Conservation (phyloP, 352 stramenopile species). For the Phytophthora pluvialis region DNA sequence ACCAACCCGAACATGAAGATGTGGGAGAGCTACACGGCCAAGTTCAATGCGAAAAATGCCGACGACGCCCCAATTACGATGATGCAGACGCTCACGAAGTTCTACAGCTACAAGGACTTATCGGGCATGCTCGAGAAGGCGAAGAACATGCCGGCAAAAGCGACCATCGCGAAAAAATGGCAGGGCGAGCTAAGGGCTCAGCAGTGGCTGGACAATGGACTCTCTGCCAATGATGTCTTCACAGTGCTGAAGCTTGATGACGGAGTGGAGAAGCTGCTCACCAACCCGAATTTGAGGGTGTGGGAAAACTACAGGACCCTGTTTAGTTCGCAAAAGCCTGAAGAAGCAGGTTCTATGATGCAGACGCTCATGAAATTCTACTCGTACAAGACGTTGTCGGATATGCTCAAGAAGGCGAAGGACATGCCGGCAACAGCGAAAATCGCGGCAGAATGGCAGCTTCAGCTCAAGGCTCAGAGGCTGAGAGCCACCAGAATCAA, state of each 20-base stretch:
- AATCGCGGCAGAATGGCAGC: not conserved
- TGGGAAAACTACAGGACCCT: not conserved
- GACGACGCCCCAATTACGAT: not conserved
- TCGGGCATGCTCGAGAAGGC: constrained; percentile 6
- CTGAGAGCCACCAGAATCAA: not conserved
- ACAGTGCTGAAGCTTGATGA: not conserved
- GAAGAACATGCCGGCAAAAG: not conserved
- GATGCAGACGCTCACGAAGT: not conserved
- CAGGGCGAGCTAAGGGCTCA: not conserved
- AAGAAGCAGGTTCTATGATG: not conserved
- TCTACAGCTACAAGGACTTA: not conserved
- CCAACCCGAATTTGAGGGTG: not conserved
- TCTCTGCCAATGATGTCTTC: not conserved
- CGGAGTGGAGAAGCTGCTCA: not conserved
- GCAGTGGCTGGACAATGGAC: not conserved
- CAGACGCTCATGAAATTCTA: constrained; percentile 2
- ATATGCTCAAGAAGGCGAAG: constrained; percentile 5
- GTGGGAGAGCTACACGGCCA: not conserved
- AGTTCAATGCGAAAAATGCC: not conserved
- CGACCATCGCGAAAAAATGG: not conserved
- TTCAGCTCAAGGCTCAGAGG: not conserved
- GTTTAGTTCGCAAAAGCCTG: not conserved
- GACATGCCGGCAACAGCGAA: constrained; percentile 2
- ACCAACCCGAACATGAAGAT: not conserved
- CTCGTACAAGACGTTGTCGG: not conserved